Percentiles rank a stretch among this genome's conserved stretches.
These are phyloP conservation scores for Metarhizium humberi DNA, from an alignment of 2,329 filamentous ascomycete genomes.

Conservation along the genomic window DNA sequence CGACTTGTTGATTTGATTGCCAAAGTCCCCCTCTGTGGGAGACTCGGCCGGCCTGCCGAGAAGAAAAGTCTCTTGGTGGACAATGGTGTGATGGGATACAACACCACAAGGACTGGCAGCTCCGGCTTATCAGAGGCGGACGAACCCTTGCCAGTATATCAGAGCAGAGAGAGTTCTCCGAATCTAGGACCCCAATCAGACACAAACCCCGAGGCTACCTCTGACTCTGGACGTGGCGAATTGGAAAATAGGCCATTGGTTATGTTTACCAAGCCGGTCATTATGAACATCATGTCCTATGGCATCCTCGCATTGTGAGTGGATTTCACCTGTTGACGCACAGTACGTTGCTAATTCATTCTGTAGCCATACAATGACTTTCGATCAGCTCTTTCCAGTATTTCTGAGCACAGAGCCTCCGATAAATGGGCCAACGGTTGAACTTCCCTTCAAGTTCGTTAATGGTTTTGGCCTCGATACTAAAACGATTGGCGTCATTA, in stretches of 20 bases:
- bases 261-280: conserved; percentile 69
- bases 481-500: conserved; percentile 76
- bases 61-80: conserved; percentile 55
- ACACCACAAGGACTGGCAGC: conserved; percentile 25
- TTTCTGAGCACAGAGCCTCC: conserved; percentile 66
- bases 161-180: conserved; percentile 48
- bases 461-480: conserved; percentile 79
- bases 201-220: conserved; percentile 7
- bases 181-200: conserved; percentile 26
- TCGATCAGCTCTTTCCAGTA: conserved; percentile 87
- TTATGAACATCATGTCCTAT: conserved; percentile 81
- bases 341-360: background rate
- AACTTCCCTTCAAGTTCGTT: conserved; percentile 78
- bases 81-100: conserved; percentile 56
- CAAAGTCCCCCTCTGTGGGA: conserved; percentile 20
- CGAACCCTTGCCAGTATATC: conserved; percentile 61
- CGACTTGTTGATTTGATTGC: conserved; percentile 48
- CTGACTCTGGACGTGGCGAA: background rate
- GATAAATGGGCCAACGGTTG: conserved; percentile 35
- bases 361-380: conserved; percentile 88
- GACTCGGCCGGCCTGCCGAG: conserved; percentile 35
- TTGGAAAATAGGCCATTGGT: conserved; percentile 33
- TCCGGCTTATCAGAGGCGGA: conserved; percentile 23
- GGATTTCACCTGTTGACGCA: background rate
- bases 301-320: conserved; percentile 92